These are phyloP conservation scores for Xerocomellus amylosporus DNA, from an alignment of 768 basidiomycete species.

Conservation along the genomic window DNA sequence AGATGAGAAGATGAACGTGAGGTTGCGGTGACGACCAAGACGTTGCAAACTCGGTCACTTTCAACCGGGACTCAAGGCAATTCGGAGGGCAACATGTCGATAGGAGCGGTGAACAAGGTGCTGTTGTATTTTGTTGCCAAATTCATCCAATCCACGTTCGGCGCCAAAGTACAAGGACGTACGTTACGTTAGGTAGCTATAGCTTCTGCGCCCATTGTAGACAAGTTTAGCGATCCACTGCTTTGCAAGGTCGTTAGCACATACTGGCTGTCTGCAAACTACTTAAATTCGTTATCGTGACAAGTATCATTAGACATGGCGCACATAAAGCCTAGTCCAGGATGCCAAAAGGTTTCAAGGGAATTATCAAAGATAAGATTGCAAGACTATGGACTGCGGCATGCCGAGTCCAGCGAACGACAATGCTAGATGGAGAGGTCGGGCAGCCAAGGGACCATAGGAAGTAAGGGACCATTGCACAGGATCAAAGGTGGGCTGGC, in stretches of 20 bases:
- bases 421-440: neutral
- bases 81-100: conserved; percentile 1
- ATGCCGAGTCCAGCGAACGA: neutral
- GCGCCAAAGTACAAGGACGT: conserved; percentile 5
- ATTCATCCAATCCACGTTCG: neutral
- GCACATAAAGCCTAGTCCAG: conserved; percentile 1
- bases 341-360: neutral
- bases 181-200: neutral
- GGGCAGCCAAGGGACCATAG: neutral
- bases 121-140: conserved; percentile 21
- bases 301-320: neutral
- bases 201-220: neutral
- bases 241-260: neutral
- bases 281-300: neutral
- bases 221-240: neutral
- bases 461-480: neutral
- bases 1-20: conserved; percentile 6
- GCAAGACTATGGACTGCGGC: neutral
- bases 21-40: conserved; percentile 25
- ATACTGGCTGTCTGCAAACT: neutral
- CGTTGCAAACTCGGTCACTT: neutral
- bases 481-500: neutral
- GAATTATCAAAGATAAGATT: neutral
- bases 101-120: conserved; percentile 19
- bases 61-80: neutral